Conservation (phyloP, 805 yeast genomes). For the Starmerella asiatica region DNA sequence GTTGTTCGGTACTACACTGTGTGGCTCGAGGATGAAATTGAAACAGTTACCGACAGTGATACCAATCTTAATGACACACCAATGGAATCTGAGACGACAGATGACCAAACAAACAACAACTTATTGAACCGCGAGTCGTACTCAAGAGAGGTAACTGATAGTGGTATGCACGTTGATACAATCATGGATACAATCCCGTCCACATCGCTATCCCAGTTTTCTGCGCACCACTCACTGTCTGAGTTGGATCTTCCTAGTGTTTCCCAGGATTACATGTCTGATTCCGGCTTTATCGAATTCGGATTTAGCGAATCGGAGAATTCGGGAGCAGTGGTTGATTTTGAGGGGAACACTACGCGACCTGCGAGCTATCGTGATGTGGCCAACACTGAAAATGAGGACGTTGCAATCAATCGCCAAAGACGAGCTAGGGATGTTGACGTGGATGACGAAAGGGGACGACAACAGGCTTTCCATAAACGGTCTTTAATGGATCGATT, state of each 20-base stretch:
- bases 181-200: slow-evolving; percentile 17
- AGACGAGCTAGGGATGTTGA: not conserved
- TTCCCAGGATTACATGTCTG: slow-evolving; percentile 20
- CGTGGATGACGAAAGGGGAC: not conserved
- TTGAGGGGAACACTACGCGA: no score
- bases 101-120: no score
- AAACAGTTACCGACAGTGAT: not conserved
- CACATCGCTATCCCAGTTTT: slow-evolving; percentile 18
- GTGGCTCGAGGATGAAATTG: slow-evolving; percentile 73
- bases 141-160: no score
- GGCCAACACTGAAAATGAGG: no score
- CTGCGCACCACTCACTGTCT: slow-evolving; percentile 13
- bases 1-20: slow-evolving; percentile 95
- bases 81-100: no score
- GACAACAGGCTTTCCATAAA: not conserved
- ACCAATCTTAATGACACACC: not conserved
- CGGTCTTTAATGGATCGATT: slow-evolving; percentile 1
- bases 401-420: not conserved
- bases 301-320: slow-evolving; percentile 18
- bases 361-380: no score
- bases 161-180: no score
- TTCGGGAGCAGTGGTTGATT: no score
- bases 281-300: slow-evolving; percentile 24
- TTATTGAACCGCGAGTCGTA: no score
- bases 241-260: slow-evolving; percentile 15